A percentile compares a stretch with the other conserved stretches of the same genome.
Evolutionary conservation across 225 moss, liverwort and hornwort species (phyloP).

Genomic region (Pleurozium schreberi): DNA sequence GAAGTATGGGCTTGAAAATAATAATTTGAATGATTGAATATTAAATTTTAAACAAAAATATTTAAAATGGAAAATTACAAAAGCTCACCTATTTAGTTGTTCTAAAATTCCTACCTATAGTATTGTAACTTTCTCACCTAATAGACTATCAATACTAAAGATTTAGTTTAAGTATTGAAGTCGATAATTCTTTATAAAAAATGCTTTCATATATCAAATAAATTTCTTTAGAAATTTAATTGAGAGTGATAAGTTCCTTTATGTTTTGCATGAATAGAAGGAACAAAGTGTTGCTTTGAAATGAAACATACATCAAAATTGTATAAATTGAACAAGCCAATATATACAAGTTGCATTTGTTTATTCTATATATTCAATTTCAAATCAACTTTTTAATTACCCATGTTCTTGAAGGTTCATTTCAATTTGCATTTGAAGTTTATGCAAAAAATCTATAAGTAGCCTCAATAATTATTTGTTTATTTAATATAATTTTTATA

Average conservation of each 20-base stretch:
- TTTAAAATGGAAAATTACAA: neutral
- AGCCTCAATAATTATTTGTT: neutral
- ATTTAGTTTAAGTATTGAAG: rapidly evolving
- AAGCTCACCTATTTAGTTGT: neutral
- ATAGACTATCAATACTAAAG: neutral
- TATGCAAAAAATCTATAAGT: neutral
- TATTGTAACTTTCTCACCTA: neutral
- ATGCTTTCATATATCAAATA: neutral
- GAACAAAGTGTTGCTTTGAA: neutral
- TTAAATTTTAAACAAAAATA: neutral
- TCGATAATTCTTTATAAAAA: neutral
- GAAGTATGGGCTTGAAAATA: neutral
- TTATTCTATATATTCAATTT: neutral
- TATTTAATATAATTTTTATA: neutral
- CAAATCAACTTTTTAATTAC: neutral
- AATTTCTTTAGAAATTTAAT: too few relatives aligned
- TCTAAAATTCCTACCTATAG: neutral
- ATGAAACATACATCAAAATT: neutral
- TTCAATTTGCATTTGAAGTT: neutral
- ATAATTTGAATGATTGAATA: too few relatives aligned
- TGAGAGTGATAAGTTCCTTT: rapidly evolving
- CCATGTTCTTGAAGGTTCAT: too few relatives aligned
- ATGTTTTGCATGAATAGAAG: rapidly evolving
- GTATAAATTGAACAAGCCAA: neutral
- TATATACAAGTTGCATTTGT: rapidly evolving